Base-by-base conservation (phyloP, 441 rosid species). In the Pelargonium citronellum region DNA sequence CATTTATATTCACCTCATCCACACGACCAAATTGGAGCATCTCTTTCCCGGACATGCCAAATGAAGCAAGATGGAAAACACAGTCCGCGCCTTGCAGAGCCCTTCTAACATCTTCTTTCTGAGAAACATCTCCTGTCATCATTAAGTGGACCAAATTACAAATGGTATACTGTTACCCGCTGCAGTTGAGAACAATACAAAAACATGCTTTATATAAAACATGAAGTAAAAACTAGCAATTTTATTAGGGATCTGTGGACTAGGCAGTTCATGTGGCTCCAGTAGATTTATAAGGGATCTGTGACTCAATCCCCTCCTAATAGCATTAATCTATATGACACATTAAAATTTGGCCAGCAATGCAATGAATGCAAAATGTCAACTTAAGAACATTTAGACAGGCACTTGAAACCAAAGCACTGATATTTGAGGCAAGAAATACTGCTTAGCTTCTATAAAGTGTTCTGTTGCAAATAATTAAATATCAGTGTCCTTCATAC, bases 31-130 rank as follows among this genome's bases (percentile, higher is more conserved):
- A 81, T 76, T 82, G 98, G 27, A 94, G 81, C 98, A 91, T 88
- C 79, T 94, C 95, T 77, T 91, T 94, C 39, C 98, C 98, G 0
- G 96, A 91, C 92, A 91, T 91, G 64, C 98, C 98, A 73, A 51
- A 89, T 0, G 98, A 94, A 77, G 97, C 95, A n/a, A 94, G 85
- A 80, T 91, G 96, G 79, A 94, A 80, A 4, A 91, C 97, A 74
- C 97, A 94, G 73, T 88, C 81, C 0, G 83, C 89, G 30, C 96
- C 93, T 0, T 83, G 83, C 15, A 90, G 17, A 43, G 91, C 92
- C 74, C 75, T 87, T 4, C 82, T 89, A 2, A 89, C 89, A 77
- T 94, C 96, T 4, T 77, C 73, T 79, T 83, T 87, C 64, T 69
- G 60, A 27, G 79, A 71, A 64, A 95, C 64, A 74, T 91, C 94